A percentile compares a stretch with the other conserved stretches of the same genome.
phyloP scores from a whole-genome alignment of 129 eudicot genomes.

The Escallonia herrerae region DNA sequence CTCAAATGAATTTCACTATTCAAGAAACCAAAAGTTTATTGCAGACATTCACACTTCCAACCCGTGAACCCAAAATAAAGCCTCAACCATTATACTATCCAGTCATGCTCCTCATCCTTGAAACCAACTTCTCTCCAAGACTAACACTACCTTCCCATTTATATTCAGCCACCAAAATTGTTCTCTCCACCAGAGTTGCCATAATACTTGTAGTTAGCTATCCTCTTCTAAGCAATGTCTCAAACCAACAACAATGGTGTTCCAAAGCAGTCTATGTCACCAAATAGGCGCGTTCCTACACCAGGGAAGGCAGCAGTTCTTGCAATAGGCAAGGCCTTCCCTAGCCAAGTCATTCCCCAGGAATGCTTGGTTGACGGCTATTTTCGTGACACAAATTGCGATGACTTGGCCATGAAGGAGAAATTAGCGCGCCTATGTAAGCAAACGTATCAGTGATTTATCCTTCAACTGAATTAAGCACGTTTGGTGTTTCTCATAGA shows the following conservation, averaged over 20 bases:
- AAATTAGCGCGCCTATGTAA: slow-evolving; percentile 86
- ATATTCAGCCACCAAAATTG: slow-evolving; percentile 22
- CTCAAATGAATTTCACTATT: not conserved
- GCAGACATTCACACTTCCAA: slow-evolving; percentile 46
- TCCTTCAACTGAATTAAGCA: not conserved
- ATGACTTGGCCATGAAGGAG: slow-evolving; percentile 71
- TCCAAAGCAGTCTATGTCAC: slow-evolving; percentile 12
- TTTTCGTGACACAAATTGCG: slow-evolving; percentile 85
- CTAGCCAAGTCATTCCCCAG: slow-evolving; percentile 83
- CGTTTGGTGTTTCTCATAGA: too few relatives aligned
- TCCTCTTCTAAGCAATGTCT: slow-evolving; percentile 33
- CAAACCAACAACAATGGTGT: slow-evolving; percentile 22
- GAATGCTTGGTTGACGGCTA: slow-evolving; percentile 84
- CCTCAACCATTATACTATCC: slow-evolving; percentile 24
- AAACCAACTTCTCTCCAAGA: slow-evolving; percentile 78
- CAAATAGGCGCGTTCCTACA: slow-evolving; percentile 45
- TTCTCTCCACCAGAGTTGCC: slow-evolving; percentile 12
- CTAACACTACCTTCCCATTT: slow-evolving; percentile 30
- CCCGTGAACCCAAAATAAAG: slow-evolving; percentile 25
- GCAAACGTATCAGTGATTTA: slow-evolving; percentile 8
- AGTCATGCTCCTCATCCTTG: slow-evolving; percentile 56
- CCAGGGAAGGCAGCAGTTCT: slow-evolving; percentile 73
- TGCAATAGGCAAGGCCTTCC: slow-evolving; percentile 81
- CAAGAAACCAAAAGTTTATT: slow-evolving; percentile 29
- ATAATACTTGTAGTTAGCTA: not conserved